These are phyloP conservation scores for Diospyros kaki DNA, from an alignment of 148 eudicot species.

Conservation along the genomic window DNA sequence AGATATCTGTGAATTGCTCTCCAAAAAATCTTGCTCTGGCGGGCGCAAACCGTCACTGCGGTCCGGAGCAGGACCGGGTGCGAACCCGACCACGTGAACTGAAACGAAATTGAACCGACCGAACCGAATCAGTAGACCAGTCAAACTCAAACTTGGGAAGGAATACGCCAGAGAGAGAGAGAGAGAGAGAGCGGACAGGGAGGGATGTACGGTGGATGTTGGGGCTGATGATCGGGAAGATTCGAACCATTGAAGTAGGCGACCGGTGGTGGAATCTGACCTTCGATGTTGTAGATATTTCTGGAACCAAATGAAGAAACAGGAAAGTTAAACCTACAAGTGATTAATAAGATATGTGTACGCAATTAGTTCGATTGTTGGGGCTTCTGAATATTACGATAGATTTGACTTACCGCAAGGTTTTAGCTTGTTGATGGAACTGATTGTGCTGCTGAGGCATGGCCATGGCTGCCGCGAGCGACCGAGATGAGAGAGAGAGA, in stretches of 20 bases:
- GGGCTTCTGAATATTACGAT: constrained; percentile 13
- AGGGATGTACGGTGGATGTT: constrained; percentile 57
- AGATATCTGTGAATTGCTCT: constrained; percentile 54
- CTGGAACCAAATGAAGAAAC: constrained; percentile 17
- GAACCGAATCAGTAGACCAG: constrained; percentile 1
- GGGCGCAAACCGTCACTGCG: constrained; percentile 32
- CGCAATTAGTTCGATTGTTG: background rate
- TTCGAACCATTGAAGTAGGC: constrained; percentile 28
- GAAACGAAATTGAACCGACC: constrained; percentile 8
- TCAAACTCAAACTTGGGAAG: background rate
- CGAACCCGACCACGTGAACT: constrained; percentile 63
- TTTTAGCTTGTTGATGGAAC: constrained; percentile 26
- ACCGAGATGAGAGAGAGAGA: background rate
- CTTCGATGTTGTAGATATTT: constrained; percentile 35
- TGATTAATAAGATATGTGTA: background rate
- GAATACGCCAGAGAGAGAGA: no score
- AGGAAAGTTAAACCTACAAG: background rate
- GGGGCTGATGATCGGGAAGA: constrained; percentile 36
- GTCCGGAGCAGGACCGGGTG: constrained; percentile 34
- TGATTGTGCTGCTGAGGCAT: constrained; percentile 27
- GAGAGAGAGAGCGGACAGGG: constrained; percentile 31
- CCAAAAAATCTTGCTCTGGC: constrained; percentile 54
- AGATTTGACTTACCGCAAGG: constrained; percentile 26
- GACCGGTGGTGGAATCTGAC: constrained; percentile 36
- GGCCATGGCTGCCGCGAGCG: constrained; percentile 25